Evolutionary conservation across 805 yeast genomes (phyloP).

Genomic region (Candida endomychidarum): DNA sequence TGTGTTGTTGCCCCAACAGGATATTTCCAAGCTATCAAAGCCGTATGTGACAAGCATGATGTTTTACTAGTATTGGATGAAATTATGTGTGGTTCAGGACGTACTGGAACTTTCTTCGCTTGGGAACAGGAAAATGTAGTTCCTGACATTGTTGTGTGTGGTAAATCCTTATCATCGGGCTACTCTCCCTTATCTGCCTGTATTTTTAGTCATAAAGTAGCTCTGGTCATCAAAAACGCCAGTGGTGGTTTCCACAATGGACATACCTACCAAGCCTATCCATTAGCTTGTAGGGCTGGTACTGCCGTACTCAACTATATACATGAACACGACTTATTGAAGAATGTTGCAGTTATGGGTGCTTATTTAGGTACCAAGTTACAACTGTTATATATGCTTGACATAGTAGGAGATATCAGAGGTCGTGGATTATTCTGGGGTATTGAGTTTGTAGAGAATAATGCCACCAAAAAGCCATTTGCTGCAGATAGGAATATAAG

Average conservation of each 20-base stretch:
- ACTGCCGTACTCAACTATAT: constrained; percentile 44
- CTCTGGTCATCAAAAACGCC: not conserved
- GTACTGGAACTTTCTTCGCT: constrained; percentile 48
- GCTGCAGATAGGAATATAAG: constrained; percentile 37
- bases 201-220: constrained; percentile 16
- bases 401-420: constrained; percentile 52
- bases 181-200: constrained; percentile 24
- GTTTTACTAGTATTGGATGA: constrained; percentile 52
- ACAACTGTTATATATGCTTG: constrained; percentile 10
- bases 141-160: constrained; percentile 50
- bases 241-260: constrained; percentile 43
- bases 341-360: constrained; percentile 46
- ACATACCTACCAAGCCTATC: constrained; percentile 53
- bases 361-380: constrained; percentile 40
- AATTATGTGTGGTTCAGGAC: constrained; percentile 59
- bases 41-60: constrained; percentile 52
- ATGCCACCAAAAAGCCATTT: constrained; percentile 38
- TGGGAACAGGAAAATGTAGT: constrained; percentile 46
- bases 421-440: constrained; percentile 62
- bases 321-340: constrained; percentile 29
- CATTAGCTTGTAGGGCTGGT: constrained; percentile 47
- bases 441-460: constrained; percentile 54
- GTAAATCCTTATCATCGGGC: constrained; percentile 52
- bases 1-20: constrained; percentile 28
- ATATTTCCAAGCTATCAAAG: constrained; percentile 46